Evolutionary conservation across 495 filamentous ascomycete genomes (phyloP).

Genomic region (Penicillium antarcticum): DNA sequence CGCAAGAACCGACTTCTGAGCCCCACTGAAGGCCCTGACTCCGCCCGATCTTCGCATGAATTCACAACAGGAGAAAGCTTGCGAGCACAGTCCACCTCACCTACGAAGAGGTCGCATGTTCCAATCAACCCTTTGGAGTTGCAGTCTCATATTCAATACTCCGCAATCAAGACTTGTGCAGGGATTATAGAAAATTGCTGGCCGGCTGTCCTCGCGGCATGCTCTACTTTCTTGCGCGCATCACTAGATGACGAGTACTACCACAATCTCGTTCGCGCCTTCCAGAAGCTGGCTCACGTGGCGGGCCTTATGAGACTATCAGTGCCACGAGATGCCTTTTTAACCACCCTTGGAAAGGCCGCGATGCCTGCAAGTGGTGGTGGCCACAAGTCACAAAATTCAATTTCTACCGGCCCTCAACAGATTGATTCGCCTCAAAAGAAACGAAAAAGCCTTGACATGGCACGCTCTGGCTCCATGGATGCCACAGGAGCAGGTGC

Average conservation of each 20-base stretch:
- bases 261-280: constrained; percentile 84
- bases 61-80: constrained; percentile 32
- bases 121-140: constrained; percentile 78
- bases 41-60: constrained; percentile 37
- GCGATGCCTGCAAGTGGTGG: constrained; percentile 75
- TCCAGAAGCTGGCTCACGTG: constrained; percentile 95
- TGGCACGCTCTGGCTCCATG: constrained; percentile 11
- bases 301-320: constrained; percentile 79
- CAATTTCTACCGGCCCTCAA: constrained; percentile 15
- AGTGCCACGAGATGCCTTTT: constrained; percentile 88
- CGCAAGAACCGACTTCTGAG: constrained; percentile 46
- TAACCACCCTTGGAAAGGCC: constrained; percentile 90
- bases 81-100: constrained; percentile 27
- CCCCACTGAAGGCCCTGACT: constrained; percentile 36
- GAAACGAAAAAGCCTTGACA: constrained; percentile 39
- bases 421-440: constrained; percentile 23
- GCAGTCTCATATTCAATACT: constrained; percentile 64
- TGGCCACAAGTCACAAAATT: constrained; percentile 34
- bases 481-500: constrained; percentile 18
- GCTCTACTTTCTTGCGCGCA: constrained; percentile 90
- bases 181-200: constrained; percentile 87
- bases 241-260: constrained; percentile 93
- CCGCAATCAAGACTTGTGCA: constrained; percentile 70
- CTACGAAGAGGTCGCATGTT: constrained; percentile 57
- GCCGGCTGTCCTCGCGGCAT: constrained; percentile 91